Percentiles rank a stretch among this genome's conserved stretches.
Conservation (phyloP, 2,329 filamentous ascomycete genomes). For the Ophiostoma australiae region DNA sequence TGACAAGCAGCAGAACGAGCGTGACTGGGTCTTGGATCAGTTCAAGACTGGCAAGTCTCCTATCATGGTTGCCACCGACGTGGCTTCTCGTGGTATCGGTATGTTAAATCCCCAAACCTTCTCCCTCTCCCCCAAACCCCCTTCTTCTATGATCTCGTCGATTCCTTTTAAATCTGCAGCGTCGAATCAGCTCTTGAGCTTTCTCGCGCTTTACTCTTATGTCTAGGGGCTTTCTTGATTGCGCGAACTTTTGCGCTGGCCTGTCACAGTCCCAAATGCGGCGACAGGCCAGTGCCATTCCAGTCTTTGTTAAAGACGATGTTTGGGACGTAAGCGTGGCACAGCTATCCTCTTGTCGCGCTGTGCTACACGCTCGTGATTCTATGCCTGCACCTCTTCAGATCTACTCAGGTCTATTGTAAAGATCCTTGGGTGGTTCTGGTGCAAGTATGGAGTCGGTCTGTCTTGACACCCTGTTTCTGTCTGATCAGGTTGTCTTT, state of each 20-base stretch:
- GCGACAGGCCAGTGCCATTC: slow-evolving; percentile 39
- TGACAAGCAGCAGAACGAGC: slow-evolving; percentile 98
- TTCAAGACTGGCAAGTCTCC: slow-evolving; percentile 99
- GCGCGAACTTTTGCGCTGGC: slow-evolving; percentile 83
- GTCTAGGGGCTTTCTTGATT: slow-evolving; percentile 81
- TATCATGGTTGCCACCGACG: slow-evolving; percentile 99
- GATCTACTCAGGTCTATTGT: slow-evolving; percentile 35
- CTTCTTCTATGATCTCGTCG: slow-evolving; percentile 33
- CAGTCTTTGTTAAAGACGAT: slow-evolving; percentile 69
- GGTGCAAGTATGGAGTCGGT: slow-evolving; percentile 75
- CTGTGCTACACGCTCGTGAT: slow-evolving; percentile 66
- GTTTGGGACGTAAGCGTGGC: slow-evolving; percentile 80
- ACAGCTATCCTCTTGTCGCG: slow-evolving; percentile 43
- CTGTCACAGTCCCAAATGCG: slow-evolving; percentile 64
- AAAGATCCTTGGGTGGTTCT: slow-evolving; percentile 36
- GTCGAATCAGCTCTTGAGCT: slow-evolving; percentile 44
- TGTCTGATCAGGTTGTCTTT: slow-evolving; percentile 58
- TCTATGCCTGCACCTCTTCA: slow-evolving; percentile 66
- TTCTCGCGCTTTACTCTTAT: slow-evolving; percentile 84
- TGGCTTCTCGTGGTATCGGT: slow-evolving; percentile 99
- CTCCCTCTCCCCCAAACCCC: slow-evolving; percentile 33
- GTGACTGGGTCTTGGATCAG: slow-evolving; percentile 98
- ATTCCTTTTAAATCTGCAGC: slow-evolving; percentile 26
- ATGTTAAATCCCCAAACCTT: slow-evolving; percentile 57
- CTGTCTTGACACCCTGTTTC: slow-evolving; percentile 59